Conservation (phyloP, 2,329 filamentous ascomycete species). For the Aspergillus japonicus region DNA sequence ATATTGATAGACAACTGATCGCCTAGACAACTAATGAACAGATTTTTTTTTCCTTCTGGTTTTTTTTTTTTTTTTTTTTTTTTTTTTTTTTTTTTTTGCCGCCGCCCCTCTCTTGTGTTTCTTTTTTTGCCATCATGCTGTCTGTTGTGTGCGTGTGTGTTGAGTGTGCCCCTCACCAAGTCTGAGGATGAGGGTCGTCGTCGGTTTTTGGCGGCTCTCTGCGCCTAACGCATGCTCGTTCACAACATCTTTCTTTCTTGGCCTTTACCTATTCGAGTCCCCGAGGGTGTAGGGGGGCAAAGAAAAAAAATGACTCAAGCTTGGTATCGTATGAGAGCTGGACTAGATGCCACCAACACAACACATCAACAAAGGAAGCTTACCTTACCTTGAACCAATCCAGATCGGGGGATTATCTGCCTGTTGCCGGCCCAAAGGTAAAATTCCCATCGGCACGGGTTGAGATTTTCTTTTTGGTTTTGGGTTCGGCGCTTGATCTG, state of each 20-base stretch:
- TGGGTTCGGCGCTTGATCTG: conserved; percentile 10
- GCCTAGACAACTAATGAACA: not conserved
- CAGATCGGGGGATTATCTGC: conserved; percentile 14
- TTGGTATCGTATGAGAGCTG: not conserved
- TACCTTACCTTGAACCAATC: conserved; percentile 17
- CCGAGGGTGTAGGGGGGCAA: not conserved
- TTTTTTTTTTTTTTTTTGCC: conserved; percentile 6
- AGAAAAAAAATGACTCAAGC: conserved; percentile 3
- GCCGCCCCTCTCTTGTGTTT: conserved; percentile 10
- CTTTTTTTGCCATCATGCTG: conserved; percentile 9
- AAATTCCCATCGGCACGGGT: not conserved
- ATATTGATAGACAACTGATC: conserved; percentile 1
- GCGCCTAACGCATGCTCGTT: not conserved
- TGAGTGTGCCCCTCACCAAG: conserved; percentile 12
- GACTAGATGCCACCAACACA: not conserved
- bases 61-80: conserved; percentile 10
- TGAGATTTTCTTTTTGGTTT: conserved; percentile 5
- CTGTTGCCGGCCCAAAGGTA: conserved; percentile 8
- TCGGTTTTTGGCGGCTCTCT: conserved; percentile 2
- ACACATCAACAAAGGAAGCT: conserved; percentile 10
- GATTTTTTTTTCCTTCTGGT: conserved; percentile 3
- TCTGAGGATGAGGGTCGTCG: not conserved
- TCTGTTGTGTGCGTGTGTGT: not conserved
- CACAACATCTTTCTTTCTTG: not conserved
- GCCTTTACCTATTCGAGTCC: conserved; percentile 1